Base-by-base conservation (phyloP, 108 stramenopile genomes). In the Cyclotella atomus region DNA sequence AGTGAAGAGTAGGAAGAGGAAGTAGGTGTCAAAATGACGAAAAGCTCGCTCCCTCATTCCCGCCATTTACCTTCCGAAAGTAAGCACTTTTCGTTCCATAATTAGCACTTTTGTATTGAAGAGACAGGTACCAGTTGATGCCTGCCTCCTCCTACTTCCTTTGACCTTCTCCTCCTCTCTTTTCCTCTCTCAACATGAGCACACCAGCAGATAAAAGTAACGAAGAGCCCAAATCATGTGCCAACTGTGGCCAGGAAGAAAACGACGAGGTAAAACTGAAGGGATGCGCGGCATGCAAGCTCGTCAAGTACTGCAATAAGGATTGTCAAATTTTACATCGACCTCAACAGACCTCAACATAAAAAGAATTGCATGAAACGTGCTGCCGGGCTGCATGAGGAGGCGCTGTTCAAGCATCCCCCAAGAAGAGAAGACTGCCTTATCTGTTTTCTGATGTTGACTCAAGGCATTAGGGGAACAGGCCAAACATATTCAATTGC, bases 271-370 rank as follows among this genome's bases (percentile, higher is more conserved):
- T 6, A 6, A 12, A 41, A 4, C 47, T 49, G 47, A 49, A 49
- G 19, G 19, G 3, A 49, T 49, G 47, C 47, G 19, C 47, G 3
- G 47, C n/a, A 49, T 49, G 47, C 47, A 49, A 20, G 19, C 7
- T 49, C 14, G 47, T 49, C n/a, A n/a, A n/a, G n/a, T n/a, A n/a
- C n/a, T n/a, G n/a, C n/a, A n/a, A n/a, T n/a, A n/a, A n/a, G n/a
- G n/a, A 49, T 49, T 49, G 47, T 49, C 47, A 49, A 49, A n/a
- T n/a, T 9, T 9, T n/a, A 49, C 47, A 49, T 49, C 47, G n/a
- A n/a, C n/a, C n/a, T n/a, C n/a, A n/a, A n/a, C n/a, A n/a, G 47
- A 8, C 14, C 14, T 9, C 17, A 3, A 19, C 47, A 49, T 20
- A 49, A 49, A n/a, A 49, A 15, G 17, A n/a, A 15, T 3, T 49